Base-by-base conservation (phyloP, 257 asterid genomes). In the Scutellaria barbata region DNA sequence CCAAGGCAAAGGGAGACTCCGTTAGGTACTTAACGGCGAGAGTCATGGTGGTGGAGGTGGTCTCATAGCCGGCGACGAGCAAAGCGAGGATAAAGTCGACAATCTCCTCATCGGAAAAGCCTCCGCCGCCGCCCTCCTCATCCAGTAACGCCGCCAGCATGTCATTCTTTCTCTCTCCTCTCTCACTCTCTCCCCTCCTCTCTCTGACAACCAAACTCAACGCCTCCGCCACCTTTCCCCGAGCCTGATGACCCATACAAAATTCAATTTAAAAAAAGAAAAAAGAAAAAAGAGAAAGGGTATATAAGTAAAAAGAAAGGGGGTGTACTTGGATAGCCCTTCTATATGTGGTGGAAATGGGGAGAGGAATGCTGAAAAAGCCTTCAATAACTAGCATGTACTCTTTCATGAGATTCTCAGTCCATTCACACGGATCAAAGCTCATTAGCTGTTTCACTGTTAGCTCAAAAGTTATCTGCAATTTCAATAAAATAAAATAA, bases 371-470 rank as follows among this genome's bases (percentile, higher is more conserved):
- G 45, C 90, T 67, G 85, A 95, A 95, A 76, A 95, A 95, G 66
- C 99, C 99, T 80, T 95, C 99, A 76, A 95, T 95, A 5, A 95
- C 95, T 54, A 92, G 94, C 98, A 95, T 87, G 82, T 95, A 95
- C 85, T 92, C 98, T 66, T 92, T 89, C 99, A 92, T 95, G 42
- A 95, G 82, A n/a, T 88, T 88, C 77, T 88, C 96, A 7, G 99
- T 91, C 98, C 96, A 91, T 82, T 92, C 96, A 74, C 99, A 89
- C 8, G 96, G 99, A 92, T 95, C 99, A 68, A 95, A 84, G 81
- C 99, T 95, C 98, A 95, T 87, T 62, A 95, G 74, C 76, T 86
- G 98, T 94, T 95, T 95, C 86, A 95, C 97, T 71, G 93, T 87
- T 69, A 95, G 77, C 73, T 87, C 81, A 87, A 95, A 95, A 75